Evolutionary conservation across 495 filamentous ascomycete species (phyloP).

Genomic region (Zalerion maritima): DNA sequence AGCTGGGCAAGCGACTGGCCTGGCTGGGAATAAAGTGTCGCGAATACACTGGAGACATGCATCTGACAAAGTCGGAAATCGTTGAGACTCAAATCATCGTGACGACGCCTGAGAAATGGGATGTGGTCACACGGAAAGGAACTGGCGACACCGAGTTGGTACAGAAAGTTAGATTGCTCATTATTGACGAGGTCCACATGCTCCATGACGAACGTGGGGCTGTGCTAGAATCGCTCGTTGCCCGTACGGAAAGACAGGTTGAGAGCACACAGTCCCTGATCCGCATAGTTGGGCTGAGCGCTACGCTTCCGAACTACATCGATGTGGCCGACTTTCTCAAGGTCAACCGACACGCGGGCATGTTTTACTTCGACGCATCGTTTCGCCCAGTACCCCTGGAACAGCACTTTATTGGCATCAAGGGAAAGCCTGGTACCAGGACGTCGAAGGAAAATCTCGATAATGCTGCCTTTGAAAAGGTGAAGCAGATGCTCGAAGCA

Average conservation of each 20-base stretch:
- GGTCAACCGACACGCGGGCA: slow-evolving; percentile 80
- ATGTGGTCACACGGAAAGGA: slow-evolving; percentile 92
- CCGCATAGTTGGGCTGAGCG: slow-evolving; percentile 85
- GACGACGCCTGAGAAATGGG: slow-evolving; percentile 98
- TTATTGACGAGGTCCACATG: slow-evolving; percentile 99
- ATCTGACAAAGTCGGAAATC: slow-evolving; percentile 93
- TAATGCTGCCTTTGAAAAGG: slow-evolving; percentile 75
- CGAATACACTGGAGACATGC: slow-evolving; percentile 96
- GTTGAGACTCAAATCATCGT: slow-evolving; percentile 94
- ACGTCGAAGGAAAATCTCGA: slow-evolving; percentile 80
- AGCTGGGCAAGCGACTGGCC: slow-evolving; percentile 81
- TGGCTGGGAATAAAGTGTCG: slow-evolving; percentile 84
- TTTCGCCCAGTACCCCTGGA: slow-evolving; percentile 94
- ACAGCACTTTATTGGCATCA: slow-evolving; percentile 93
- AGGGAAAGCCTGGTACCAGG: slow-evolving; percentile 71
- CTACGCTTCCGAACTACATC: slow-evolving; percentile 88
- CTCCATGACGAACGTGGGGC: slow-evolving; percentile 95
- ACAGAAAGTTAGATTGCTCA: slow-evolving; percentile 88
- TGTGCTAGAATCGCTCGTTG: slow-evolving; percentile 88
- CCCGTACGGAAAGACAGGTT: slow-evolving; percentile 86
- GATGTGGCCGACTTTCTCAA: slow-evolving; percentile 95
- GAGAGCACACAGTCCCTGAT: slow-evolving; percentile 97
- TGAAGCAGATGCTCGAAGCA: slow-evolving; percentile 74
- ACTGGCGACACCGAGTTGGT: slow-evolving; percentile 95
- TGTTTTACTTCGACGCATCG: slow-evolving; percentile 95